Conservation (phyloP, 2,329 filamentous ascomycete species). For the Diaporthe longicolla region DNA sequence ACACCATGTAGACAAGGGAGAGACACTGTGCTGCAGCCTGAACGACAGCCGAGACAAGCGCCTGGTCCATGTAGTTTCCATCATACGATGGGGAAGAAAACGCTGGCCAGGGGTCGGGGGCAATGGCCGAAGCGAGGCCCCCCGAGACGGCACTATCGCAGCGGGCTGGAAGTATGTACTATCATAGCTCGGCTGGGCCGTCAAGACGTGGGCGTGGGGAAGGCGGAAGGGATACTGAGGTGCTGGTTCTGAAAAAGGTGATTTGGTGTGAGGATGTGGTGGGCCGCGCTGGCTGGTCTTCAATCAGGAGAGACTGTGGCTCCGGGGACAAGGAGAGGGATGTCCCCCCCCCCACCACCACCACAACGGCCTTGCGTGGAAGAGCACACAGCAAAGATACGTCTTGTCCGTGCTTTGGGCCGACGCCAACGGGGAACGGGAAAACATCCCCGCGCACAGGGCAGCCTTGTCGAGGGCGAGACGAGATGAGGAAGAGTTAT, state of each 20-base stretch:
- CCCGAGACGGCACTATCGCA: not conserved
- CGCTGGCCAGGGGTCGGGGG: not conserved
- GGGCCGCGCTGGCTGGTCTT: not conserved
- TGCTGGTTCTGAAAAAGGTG: no score
- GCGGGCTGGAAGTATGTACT: not conserved
- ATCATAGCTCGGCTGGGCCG: not conserved
- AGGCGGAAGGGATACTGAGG: not conserved
- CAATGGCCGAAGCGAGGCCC: not conserved
- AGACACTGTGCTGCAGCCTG: not conserved
- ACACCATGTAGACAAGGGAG: no score
- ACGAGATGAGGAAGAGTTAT: slow-evolving; percentile 23
- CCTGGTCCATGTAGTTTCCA: not conserved
- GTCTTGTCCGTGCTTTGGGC: not conserved
- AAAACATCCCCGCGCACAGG: slow-evolving; percentile 4
- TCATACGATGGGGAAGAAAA: not conserved
- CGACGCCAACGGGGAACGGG: not conserved
- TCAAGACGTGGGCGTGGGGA: not conserved
- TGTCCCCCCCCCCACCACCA: not conserved
- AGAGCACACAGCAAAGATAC: not conserved
- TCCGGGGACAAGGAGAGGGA: not conserved
- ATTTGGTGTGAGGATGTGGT: not conserved
- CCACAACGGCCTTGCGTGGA: no score
- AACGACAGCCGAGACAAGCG: not conserved
- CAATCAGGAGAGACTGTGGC: not conserved
- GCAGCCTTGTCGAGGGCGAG: slow-evolving; percentile 12